phyloP scores from a whole-genome alignment of 2,329 filamentous ascomycete genomes.

The Aspergillus novoparasiticus region DNA sequence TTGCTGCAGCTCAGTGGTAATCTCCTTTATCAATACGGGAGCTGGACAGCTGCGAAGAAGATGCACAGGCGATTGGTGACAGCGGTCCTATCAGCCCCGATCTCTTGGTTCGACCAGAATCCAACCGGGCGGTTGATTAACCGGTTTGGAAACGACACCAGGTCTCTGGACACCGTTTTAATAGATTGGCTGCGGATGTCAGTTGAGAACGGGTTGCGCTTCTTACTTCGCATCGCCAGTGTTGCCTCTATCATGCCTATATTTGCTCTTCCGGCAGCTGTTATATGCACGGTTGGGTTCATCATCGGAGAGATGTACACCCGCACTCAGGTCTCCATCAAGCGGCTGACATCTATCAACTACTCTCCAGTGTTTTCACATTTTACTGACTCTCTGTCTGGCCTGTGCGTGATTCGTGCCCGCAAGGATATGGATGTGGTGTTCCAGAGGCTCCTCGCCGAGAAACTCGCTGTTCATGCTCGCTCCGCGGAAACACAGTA shows the following conservation, averaged over 20 bases:
- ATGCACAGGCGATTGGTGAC: slow-evolving; percentile 58
- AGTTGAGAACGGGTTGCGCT: slow-evolving; percentile 40
- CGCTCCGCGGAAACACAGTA: slow-evolving; percentile 54
- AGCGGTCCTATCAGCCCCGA: slow-evolving; percentile 56
- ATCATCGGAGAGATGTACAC: slow-evolving; percentile 56
- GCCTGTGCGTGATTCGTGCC: slow-evolving; percentile 56
- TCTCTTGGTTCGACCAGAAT: slow-evolving; percentile 60
- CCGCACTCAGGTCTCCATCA: slow-evolving; percentile 51
- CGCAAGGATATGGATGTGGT: slow-evolving; percentile 51
- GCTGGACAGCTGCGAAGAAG: slow-evolving; percentile 58
- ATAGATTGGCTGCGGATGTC: slow-evolving; percentile 46
- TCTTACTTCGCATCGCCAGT: slow-evolving; percentile 51
- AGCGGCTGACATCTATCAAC: slow-evolving; percentile 50
- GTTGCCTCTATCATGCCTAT: slow-evolving; percentile 57
- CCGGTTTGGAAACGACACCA: slow-evolving; percentile 60
- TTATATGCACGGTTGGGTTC: slow-evolving; percentile 51
- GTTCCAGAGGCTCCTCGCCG: slow-evolving; percentile 55
- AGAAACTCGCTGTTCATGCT: slow-evolving; percentile 52
- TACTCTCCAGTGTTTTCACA: slow-evolving; percentile 61
- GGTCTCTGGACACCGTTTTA: slow-evolving; percentile 56
- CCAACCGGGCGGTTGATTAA: slow-evolving; percentile 50
- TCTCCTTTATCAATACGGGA: slow-evolving; percentile 55
- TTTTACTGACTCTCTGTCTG: slow-evolving; percentile 57
- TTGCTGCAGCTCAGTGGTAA: slow-evolving; percentile 26
- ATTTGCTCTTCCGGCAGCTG: slow-evolving; percentile 52